Percentiles rank a stretch among this genome's conserved stretches.
Conservation (phyloP, 2,329 filamentous ascomycete species). For the Xylaria polymorpha region DNA sequence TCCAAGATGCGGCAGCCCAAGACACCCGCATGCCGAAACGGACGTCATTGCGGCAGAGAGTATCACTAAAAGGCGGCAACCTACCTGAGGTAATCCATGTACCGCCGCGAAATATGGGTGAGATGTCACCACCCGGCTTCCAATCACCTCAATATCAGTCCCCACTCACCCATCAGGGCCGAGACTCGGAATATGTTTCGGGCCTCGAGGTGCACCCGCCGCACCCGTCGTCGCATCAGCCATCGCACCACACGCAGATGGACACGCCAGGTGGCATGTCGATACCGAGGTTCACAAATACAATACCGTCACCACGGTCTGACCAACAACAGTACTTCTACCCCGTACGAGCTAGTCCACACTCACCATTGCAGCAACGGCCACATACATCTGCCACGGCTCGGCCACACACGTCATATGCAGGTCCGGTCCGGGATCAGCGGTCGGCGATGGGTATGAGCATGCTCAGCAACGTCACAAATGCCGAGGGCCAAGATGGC, state of each 20-base stretch:
- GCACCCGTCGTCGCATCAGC: conserved; percentile 52
- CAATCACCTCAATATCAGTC: conserved; percentile 40
- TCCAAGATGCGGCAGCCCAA: conserved; percentile 16
- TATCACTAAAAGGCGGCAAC: conserved; percentile 63
- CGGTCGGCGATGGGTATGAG: conserved; percentile 68
- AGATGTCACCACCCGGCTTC: conserved; percentile 51
- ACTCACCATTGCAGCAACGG: conserved; percentile 71
- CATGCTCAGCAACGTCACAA: conserved; percentile 66
- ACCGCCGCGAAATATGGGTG: conserved; percentile 56
- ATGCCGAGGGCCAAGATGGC: conserved; percentile 53
- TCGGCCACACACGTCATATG: conserved; percentile 50
- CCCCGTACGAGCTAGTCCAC: conserved; percentile 70
- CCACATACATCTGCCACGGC: conserved; percentile 64
- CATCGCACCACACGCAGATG: conserved; percentile 51
- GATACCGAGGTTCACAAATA: conserved; percentile 53
- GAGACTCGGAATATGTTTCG: conserved; percentile 62
- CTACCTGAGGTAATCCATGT: conserved; percentile 67
- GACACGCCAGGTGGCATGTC: conserved; percentile 51
- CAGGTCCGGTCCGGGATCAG: conserved; percentile 59
- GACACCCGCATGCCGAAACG: conserved; percentile 48
- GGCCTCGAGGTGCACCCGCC: conserved; percentile 57
- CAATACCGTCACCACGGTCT: conserved; percentile 62
- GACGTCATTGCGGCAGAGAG: conserved; percentile 64
- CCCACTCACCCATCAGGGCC: conserved; percentile 51
- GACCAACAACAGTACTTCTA: conserved; percentile 69